Evolutionary conservation across 306 rosid genomes (phyloP), one percentile per base, ranked within the genome.

Genomic region (Gillenia trifoliata): DNA sequence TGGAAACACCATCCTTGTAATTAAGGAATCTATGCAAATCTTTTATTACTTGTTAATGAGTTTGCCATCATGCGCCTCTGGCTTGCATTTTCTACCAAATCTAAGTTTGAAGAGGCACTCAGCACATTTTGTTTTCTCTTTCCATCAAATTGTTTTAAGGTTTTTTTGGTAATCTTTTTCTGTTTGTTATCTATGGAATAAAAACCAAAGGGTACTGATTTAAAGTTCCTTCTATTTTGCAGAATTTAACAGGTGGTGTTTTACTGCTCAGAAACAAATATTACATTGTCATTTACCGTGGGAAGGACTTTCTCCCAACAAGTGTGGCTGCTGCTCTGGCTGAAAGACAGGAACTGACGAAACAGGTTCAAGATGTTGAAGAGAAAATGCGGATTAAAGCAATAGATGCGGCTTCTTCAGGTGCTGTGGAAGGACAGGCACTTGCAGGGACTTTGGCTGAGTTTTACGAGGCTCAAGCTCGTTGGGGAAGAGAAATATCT

Each of bases 201-300:
- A 69, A 40, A 54, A 19, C 73, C 57, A 29, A 50, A 19, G 57
- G 23, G 25, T 34, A 12, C 17, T 59, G 36, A 41, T 71, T 71
- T 78, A 60, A 17, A 49, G 72, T 66, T 64, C 36, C 56, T 77
- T 78, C 78, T 73, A 67, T 52, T 66, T 64, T 85, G 86, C 92
- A 95, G 99, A 83, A 45, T 29, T 86, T 95, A 85, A 95, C 97
- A 43, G 98, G 98, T 75, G 99, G 99, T 59, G 88, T 90, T 80
- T 85, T 95, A 78, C 86, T 95, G 64, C 89, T 95, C 70, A 86
- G 99, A 85, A 95, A 89, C 83, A 92, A 95, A 77, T 95, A 84
- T 82, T 86, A 80, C 87, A 92, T 95, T 73, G 96, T 95, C 82
- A 85, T 92, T 47, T 95, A 85, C 83, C 97, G 98, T 7, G 98